A percentile compares a stretch with the other conserved stretches of the same genome.
phyloP scores from a whole-genome alignment of 1,284 basidiomycete genomes.

The Rhodotorula sp. region DNA sequence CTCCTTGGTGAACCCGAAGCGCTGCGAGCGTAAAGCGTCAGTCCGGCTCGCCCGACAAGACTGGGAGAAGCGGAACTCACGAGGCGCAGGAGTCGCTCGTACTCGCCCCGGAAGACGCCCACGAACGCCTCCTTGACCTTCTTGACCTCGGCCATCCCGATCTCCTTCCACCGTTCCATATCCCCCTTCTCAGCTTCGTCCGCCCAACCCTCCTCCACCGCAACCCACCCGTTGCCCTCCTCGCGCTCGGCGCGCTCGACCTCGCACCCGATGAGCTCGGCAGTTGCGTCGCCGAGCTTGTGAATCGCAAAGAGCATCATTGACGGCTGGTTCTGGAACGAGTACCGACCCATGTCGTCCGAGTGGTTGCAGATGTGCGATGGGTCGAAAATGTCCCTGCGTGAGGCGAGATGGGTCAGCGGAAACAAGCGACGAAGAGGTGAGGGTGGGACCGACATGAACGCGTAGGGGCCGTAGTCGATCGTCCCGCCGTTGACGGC shows the following conservation, averaged over 20 bases:
- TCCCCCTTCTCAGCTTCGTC: constrained; percentile 16
- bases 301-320: constrained; percentile 71
- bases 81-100: constrained; percentile 36
- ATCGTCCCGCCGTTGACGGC: constrained; percentile 87
- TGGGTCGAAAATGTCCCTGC: constrained; percentile 57
- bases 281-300: constrained; percentile 70
- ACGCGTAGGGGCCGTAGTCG: constrained; percentile 90
- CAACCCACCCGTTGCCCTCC: constrained; percentile 16
- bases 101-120: constrained; percentile 31
- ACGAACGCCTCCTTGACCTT: constrained; percentile 32
- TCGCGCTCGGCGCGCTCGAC: constrained; percentile 47
- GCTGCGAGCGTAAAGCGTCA: constrained; percentile 54
- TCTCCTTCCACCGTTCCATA: constrained; percentile 25
- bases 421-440: constrained; percentile 53
- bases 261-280: constrained; percentile 81
- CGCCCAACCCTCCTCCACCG: constrained; percentile 27
- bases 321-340: constrained; percentile 62
- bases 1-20: constrained; percentile 67
- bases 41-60: no score
- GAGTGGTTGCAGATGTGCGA: constrained; percentile 92
- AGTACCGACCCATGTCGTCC: constrained; percentile 81
- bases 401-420: background rate
- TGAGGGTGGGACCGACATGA: constrained; percentile 62
- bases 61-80: constrained; percentile 9
- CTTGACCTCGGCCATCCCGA: constrained; percentile 17